Conservation (phyloP, 352 stramenopile genomes). For the Saprolegnia parasitica region DNA sequence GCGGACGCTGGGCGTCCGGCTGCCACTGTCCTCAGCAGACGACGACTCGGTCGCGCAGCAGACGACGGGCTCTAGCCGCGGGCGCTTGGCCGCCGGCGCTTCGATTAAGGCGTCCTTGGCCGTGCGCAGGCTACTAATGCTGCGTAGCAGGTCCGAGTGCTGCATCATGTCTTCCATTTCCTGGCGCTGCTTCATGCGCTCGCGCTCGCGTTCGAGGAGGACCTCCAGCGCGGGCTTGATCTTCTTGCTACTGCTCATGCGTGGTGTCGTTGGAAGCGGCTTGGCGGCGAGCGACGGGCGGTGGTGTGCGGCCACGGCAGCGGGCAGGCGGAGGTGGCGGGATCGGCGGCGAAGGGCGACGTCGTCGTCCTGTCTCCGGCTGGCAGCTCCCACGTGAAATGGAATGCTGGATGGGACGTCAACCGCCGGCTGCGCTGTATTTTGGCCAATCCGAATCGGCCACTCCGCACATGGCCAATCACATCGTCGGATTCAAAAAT, state of each 20-base stretch:
- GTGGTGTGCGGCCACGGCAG: background rate
- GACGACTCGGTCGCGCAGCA: background rate
- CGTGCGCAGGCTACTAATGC: conserved; percentile 20
- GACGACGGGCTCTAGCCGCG: background rate
- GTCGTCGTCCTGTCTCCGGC: background rate
- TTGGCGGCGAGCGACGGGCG: background rate
- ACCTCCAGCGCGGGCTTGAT: conserved; percentile 28
- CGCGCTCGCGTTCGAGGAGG: conserved; percentile 23
- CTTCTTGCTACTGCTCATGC: conserved; percentile 22
- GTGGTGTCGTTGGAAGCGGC: background rate
- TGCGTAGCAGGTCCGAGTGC: conserved; percentile 26
- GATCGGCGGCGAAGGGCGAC: background rate
- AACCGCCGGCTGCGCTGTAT: background rate
- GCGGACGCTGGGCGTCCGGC: background rate
- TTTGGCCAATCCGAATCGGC: conserved; percentile 24
- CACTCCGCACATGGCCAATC: background rate
- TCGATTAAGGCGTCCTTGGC: background rate
- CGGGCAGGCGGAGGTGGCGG: background rate
- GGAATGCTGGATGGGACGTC: conserved; percentile 6
- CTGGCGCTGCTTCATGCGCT: conserved; percentile 21
- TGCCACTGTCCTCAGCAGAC: background rate
- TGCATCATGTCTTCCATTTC: conserved; percentile 31
- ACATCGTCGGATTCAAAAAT: conserved; percentile 27
- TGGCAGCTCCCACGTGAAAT: background rate
- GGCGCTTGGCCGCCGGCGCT: background rate